Base-by-base conservation (phyloP, 1,284 basidiomycete genomes). In the Puccinia hordei region DNA sequence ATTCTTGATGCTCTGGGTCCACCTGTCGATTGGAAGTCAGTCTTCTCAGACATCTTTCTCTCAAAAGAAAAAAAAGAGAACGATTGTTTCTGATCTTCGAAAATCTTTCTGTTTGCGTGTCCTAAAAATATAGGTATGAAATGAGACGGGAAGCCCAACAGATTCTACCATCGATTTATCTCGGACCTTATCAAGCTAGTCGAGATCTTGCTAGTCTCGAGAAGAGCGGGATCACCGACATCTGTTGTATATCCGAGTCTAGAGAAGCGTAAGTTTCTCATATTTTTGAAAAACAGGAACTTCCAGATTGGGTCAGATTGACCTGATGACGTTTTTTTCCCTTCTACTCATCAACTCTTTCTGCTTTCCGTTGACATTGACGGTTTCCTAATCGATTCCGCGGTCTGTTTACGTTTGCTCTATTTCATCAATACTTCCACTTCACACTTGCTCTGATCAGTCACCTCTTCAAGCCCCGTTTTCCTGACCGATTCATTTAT, bases 91-190 rank as follows among this genome's bases (percentile, higher is more conserved):
- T 30, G 24, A 33, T 73, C 35, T 38, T 17, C 19, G 22, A 12
- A 27, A 19, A 12, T 73, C 4, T 13, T 72, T 61, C 61, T 63
- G 51, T 55, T 75, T 59, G 30, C 68, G 63, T 81, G 66, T 68
- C 74, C 35, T 6, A 41, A 41, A 41, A 41, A 41, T 13, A 27
- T 30, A 95, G 93, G 85, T 97, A 97, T 84, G 94, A 97, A 86
- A 97, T 97, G 95, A 89, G 95, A 59, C 88, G 94, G 63, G 91
- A 95, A 84, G 94, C 93, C 82, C 95, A 98, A 87, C 90, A 94
- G 86, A 94, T 97, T 83, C 88, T 96, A 0, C 93, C 93, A 2
- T 90, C 90, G 13, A 89, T 98, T 57, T 89, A 90, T 63, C 89
- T 97, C 1, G 95, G 95, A 0, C 94, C 94, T 0, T 93, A 95